phyloP scores from a whole-genome alignment of 225 moss, liverwort and hornwort genomes.

The Sphagnum contortum region DNA sequence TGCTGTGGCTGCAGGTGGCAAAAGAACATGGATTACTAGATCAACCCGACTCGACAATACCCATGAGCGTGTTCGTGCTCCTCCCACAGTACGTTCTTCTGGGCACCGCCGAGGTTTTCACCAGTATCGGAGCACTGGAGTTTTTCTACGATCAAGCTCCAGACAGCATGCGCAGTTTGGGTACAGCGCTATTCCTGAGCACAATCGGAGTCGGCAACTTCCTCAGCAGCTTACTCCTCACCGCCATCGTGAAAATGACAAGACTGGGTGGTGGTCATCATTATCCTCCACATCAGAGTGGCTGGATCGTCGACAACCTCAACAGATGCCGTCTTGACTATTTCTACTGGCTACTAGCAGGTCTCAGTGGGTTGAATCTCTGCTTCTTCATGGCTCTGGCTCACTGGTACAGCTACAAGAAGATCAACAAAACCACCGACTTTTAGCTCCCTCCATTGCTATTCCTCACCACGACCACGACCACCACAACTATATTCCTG shows the following conservation, averaged over 20 bases:
- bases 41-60: conserved; percentile 23
- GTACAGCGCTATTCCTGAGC: conserved; percentile 47
- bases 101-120: conserved; percentile 58
- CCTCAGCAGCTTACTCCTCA: conserved; percentile 45
- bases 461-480: background rate
- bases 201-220: conserved; percentile 66
- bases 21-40: conserved; percentile 25
- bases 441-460: background rate
- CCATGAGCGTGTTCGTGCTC: conserved; percentile 38
- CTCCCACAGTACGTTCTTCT: conserved; percentile 61
- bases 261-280: conserved; percentile 2
- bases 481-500: too few relatives aligned
- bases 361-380: conserved; percentile 37
- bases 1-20: conserved; percentile 10
- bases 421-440: background rate
- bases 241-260: conserved; percentile 38
- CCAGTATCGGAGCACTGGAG: conserved; percentile 52
- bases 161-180: conserved; percentile 55
- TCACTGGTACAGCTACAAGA: conserved; percentile 35
- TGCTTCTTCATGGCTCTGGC: conserved; percentile 30
- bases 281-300: background rate
- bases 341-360: conserved; percentile 63
- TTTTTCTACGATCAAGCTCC: conserved; percentile 81
- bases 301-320: conserved; percentile 68
- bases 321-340: conserved; percentile 56